phyloP scores from a whole-genome alignment of 805 yeast genomes.

The Wickerhamiella sorbophila region DNA sequence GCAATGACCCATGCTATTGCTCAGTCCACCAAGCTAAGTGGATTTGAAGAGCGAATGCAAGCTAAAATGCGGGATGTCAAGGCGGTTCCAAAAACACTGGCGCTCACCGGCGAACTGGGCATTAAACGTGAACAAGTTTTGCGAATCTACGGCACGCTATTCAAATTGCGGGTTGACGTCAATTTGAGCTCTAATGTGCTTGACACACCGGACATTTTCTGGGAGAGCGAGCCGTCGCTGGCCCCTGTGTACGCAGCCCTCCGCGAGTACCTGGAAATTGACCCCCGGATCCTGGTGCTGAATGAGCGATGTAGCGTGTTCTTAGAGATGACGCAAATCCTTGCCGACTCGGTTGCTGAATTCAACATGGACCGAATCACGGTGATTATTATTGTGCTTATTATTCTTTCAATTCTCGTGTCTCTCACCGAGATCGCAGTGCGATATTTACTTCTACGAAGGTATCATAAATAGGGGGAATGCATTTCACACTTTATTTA shows the following conservation, averaged over 20 bases:
- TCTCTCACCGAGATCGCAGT: constrained; percentile 17
- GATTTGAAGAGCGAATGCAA: constrained; percentile 86
- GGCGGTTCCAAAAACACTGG: constrained; percentile 77
- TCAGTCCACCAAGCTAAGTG: constrained; percentile 80
- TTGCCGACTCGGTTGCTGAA: constrained; percentile 90
- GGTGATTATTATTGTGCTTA: constrained; percentile 72
- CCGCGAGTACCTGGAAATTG: constrained; percentile 85
- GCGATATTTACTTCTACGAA: constrained; percentile 12
- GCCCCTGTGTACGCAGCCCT: constrained; percentile 85
- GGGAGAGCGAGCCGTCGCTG: constrained; percentile 89
- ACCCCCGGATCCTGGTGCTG: constrained; percentile 82
- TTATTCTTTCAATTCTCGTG: constrained; percentile 63
- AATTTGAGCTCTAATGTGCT: constrained; percentile 78
- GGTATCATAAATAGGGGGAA: background rate
- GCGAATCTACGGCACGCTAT: constrained; percentile 78
- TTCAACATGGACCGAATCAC: constrained; percentile 84
- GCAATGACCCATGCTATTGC: constrained; percentile 95
- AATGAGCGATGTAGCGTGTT: constrained; percentile 91
- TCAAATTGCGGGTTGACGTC: constrained; percentile 85
- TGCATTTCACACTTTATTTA: background rate
- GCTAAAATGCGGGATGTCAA: constrained; percentile 70
- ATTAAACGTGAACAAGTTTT: constrained; percentile 70
- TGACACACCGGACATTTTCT: constrained; percentile 92
- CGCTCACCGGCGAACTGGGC: constrained; percentile 79
- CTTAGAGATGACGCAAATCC: constrained; percentile 80